These are phyloP conservation scores for Leucogyrophana mollusca DNA, from an alignment of 768 basidiomycete species.

Conservation along the genomic window DNA sequence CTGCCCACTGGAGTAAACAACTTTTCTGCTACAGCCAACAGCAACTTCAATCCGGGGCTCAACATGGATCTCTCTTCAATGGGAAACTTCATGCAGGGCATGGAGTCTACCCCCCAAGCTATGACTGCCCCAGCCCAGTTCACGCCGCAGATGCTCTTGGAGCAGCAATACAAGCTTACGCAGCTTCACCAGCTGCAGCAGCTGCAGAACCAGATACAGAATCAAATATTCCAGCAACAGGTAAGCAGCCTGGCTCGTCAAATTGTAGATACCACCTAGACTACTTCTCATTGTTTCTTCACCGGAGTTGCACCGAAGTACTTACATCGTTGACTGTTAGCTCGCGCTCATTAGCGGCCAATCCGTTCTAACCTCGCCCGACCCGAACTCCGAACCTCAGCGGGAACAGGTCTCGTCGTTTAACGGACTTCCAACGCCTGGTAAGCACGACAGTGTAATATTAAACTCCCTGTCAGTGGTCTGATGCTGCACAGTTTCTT, in stretches of 20 bases:
- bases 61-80: slow-evolving; percentile 45
- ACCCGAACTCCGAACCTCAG: slow-evolving; percentile 33
- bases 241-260: no score
- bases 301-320: neutral
- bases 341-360: slow-evolving; percentile 66
- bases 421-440: slow-evolving; percentile 66
- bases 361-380: slow-evolving; percentile 31
- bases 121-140: slow-evolving; percentile 20
- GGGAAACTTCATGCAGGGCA: slow-evolving; percentile 48
- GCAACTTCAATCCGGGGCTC: slow-evolving; percentile 28
- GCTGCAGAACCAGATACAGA: slow-evolving; percentile 81
- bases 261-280: no score
- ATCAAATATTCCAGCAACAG: slow-evolving; percentile 90
- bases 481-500: slow-evolving; percentile 53
- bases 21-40: slow-evolving; percentile 8
- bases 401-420: slow-evolving; percentile 35
- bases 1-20: slow-evolving; percentile 1
- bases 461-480: neutral
- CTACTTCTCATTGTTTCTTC: slow-evolving; percentile 9
- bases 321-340: slow-evolving; percentile 34
- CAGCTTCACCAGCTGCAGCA: slow-evolving; percentile 79
- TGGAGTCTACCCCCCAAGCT: slow-evolving; percentile 25
- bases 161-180: slow-evolving; percentile 76
- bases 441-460: slow-evolving; percentile 35
- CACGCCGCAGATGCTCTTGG: slow-evolving; percentile 54